These are phyloP conservation scores for Plasmodium sp. DNA, from an alignment of 169 alveolate species.

Conservation along the genomic window DNA sequence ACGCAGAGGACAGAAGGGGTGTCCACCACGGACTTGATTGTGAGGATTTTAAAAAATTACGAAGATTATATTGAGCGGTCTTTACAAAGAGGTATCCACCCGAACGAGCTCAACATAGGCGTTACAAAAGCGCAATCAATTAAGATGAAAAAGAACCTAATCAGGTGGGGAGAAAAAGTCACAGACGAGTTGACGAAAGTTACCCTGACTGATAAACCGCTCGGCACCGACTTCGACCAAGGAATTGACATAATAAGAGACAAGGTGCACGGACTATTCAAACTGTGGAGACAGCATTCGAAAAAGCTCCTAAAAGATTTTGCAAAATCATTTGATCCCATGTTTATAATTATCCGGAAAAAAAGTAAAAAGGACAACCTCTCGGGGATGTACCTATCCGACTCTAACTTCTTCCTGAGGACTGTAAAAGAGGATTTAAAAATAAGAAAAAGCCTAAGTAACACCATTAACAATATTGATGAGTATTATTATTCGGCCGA, in stretches of 20 bases:
- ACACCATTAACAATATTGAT: slow-evolving; percentile 45
- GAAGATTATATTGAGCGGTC: slow-evolving; percentile 95
- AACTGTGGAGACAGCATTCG: slow-evolving; percentile 78
- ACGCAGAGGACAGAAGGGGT: slow-evolving; percentile 96
- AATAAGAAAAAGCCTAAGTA: slow-evolving; percentile 31
- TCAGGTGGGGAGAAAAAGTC: slow-evolving; percentile 90
- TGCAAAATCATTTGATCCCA: slow-evolving; percentile 75
- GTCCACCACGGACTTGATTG: slow-evolving; percentile 96
- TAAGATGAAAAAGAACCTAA: slow-evolving; percentile 90
- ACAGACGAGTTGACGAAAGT: slow-evolving; percentile 89
- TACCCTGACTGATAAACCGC: slow-evolving; percentile 88
- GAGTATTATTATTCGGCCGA: slow-evolving; percentile 70
- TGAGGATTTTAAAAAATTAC: slow-evolving; percentile 94
- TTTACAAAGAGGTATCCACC: slow-evolving; percentile 94
- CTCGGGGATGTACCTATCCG: slow-evolving; percentile 35
- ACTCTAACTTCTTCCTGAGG: slow-evolving; percentile 32
- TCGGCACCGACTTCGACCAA: slow-evolving; percentile 82
- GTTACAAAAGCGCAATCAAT: slow-evolving; percentile 91
- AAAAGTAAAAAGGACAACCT: slow-evolving; percentile 32
- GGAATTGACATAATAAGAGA: slow-evolving; percentile 79
- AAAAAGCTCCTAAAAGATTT: slow-evolving; percentile 72
- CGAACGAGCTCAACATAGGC: slow-evolving; percentile 94
- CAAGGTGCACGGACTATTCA: slow-evolving; percentile 74
- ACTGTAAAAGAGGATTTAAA: slow-evolving; percentile 22
- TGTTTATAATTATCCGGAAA: slow-evolving; percentile 53